Conservation (phyloP, 192 early-diverging fungal species). For the Haplosporangium gracile region DNA sequence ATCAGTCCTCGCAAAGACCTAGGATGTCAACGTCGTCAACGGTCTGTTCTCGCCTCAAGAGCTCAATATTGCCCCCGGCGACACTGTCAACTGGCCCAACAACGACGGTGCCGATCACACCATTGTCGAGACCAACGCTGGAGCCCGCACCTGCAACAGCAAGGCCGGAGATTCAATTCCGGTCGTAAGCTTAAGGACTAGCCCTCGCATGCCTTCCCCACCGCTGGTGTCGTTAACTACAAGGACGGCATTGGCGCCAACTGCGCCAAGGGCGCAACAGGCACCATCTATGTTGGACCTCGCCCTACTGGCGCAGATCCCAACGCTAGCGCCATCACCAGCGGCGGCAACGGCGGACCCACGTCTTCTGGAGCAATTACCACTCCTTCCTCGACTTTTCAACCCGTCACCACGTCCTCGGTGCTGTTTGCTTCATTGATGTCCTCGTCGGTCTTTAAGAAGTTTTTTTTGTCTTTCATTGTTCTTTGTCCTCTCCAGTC, state of each 20-base stretch:
- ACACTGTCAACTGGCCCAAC: conserved; percentile 46
- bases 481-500: neutral
- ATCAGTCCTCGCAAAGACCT: conserved; percentile 28
- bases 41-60: conserved; percentile 18
- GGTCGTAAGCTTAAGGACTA: conserved; percentile 28
- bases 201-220: conserved; percentile 19
- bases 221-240: conserved; percentile 22
- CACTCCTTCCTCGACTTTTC: neutral
- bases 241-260: conserved; percentile 50
- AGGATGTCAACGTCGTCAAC: conserved; percentile 31
- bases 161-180: conserved; percentile 45
- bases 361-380: neutral
- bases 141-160: conserved; percentile 20
- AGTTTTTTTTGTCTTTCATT: neutral
- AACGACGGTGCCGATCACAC: conserved; percentile 35
- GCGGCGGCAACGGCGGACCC: neutral
- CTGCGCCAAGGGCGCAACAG: conserved; percentile 22
- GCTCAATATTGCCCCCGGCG: conserved; percentile 30
- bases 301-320: neutral
- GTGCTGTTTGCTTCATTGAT: conserved; percentile 22
- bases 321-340: neutral
- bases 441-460: conserved; percentile 12
- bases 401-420: neutral
- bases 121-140: conserved; percentile 40
- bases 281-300: conserved; percentile 38